Conservation (phyloP, 768 basidiomycete species). For the Botryobasidium botryosum region DNA sequence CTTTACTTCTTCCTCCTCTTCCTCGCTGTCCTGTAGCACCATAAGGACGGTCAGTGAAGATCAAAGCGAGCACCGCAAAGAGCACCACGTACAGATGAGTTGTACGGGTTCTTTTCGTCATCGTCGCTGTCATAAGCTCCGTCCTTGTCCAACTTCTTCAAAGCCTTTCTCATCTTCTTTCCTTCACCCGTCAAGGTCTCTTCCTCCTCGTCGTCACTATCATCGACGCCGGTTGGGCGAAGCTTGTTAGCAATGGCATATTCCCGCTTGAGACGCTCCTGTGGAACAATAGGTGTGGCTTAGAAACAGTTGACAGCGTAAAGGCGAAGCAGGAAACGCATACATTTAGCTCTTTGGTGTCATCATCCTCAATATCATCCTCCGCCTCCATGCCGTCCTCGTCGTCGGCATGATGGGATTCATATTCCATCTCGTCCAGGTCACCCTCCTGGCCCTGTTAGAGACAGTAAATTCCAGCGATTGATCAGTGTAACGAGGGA, state of each 20-base stretch:
- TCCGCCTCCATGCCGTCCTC: slow-evolving; percentile 55
- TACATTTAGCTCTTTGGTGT: slow-evolving; percentile 69
- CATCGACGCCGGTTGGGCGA: slow-evolving; percentile 50
- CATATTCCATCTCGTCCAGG: slow-evolving; percentile 65
- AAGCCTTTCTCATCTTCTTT: slow-evolving; percentile 70
- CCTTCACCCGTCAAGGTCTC: slow-evolving; percentile 48
- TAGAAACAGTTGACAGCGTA: neutral
- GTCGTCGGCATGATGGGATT: slow-evolving; percentile 76
- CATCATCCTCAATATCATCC: slow-evolving; percentile 58
- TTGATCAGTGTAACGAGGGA: too few species aligned
- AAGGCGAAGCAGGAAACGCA: slow-evolving; percentile 9
- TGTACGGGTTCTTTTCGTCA: slow-evolving; percentile 72
- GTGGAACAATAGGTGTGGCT: slow-evolving; percentile 11
- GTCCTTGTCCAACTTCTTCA: slow-evolving; percentile 64
- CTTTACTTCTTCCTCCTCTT: slow-evolving; percentile 46
- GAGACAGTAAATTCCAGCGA: neutral
- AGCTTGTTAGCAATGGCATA: slow-evolving; percentile 63
- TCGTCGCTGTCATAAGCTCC: slow-evolving; percentile 56
- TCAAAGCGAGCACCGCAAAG: neutral
- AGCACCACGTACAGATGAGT: slow-evolving; percentile 40
- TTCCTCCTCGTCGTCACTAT: slow-evolving; percentile 52
- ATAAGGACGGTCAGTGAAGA: slow-evolving; percentile 9
- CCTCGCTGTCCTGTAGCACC: slow-evolving; percentile 40
- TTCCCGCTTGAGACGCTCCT: slow-evolving; percentile 76
- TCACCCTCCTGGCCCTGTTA: slow-evolving; percentile 51